phyloP scores from a whole-genome alignment of 1,284 basidiomycete genomes.

The Rhizoctonia solani region DNA sequence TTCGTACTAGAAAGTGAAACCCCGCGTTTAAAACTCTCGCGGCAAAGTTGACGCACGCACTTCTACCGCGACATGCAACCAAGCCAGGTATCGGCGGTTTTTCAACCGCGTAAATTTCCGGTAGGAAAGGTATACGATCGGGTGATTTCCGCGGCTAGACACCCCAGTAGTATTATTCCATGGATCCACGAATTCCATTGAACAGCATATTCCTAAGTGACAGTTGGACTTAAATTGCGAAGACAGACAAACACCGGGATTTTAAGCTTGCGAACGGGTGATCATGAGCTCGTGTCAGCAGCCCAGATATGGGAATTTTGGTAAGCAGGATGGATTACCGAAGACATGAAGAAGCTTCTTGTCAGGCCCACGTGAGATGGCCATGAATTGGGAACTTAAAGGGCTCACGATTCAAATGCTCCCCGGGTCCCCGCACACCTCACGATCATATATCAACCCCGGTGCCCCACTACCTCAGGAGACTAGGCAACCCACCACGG shows the following conservation, averaged over 20 bases:
- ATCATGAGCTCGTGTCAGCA: conserved; percentile 15
- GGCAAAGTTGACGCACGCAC: no score
- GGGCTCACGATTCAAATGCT: not conserved
- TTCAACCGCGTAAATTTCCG: no score
- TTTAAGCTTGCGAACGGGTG: conserved; percentile 29
- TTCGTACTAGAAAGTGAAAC: no score
- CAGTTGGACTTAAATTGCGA: conserved; percentile 15
- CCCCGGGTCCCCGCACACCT: conserved; percentile 11
- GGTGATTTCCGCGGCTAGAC: no score
- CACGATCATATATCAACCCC: conserved; percentile 6
- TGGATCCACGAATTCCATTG: no score
- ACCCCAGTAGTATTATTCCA: no score
- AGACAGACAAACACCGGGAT: not conserved
- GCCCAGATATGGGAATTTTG: conserved; percentile 5
- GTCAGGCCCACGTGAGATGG: conserved; percentile 18
- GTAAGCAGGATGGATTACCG: conserved; percentile 26
- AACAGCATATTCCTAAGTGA: not conserved
- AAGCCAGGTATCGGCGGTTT: no score
- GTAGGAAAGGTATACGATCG: no score
- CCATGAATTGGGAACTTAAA: conserved; percentile 5
- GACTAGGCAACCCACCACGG: not conserved
- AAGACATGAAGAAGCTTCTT: no score
- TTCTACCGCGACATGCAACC: no score
- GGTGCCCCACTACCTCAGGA: no score
- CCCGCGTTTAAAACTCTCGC: no score